phyloP scores from a whole-genome alignment of 1,284 basidiomycete genomes.

The Boletus chippewaensis region DNA sequence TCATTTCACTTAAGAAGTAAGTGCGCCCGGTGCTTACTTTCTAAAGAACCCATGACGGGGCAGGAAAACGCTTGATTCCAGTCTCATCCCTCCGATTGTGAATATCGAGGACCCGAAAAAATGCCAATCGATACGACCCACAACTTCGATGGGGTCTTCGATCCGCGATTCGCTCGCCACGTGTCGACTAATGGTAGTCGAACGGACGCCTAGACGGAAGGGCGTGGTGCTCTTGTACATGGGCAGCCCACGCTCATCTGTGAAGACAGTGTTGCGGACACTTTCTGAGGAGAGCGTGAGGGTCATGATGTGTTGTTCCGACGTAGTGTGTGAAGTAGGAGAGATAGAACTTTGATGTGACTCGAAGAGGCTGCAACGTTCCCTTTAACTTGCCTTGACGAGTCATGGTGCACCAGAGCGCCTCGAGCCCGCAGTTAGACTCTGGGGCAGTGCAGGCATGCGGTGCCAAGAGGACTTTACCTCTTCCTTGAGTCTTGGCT shows the following conservation, averaged over 20 bases:
- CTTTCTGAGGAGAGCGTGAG: constrained; percentile 23
- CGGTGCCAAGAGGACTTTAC: background rate
- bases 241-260: constrained; percentile 20
- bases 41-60: constrained; percentile 17
- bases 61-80: constrained; percentile 21
- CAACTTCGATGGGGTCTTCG: constrained; percentile 10
- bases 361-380: too few species aligned
- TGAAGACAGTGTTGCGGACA: constrained; percentile 25
- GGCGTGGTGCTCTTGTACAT: constrained; percentile 24
- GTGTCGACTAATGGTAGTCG: constrained; percentile 20
- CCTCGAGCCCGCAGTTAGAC: background rate
- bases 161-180: background rate
- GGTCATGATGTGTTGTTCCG: constrained; percentile 16
- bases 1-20: background rate
- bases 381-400: constrained; percentile 5
- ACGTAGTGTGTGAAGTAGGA: background rate
- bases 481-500: background rate
- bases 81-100: constrained; percentile 13
- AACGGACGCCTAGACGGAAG: constrained; percentile 21
- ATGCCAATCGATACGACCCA: constrained; percentile 23
- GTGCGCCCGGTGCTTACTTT: constrained; percentile 9
- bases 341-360: background rate
- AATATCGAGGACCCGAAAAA: constrained; percentile 19
- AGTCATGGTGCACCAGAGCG: background rate
- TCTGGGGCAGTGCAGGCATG: background rate